A percentile compares a stretch with the other conserved stretches of the same genome.
These are phyloP conservation scores for Mycosphaerelloides madeirae DNA, from an alignment of 2,329 filamentous ascomycete species.

Conservation along the genomic window DNA sequence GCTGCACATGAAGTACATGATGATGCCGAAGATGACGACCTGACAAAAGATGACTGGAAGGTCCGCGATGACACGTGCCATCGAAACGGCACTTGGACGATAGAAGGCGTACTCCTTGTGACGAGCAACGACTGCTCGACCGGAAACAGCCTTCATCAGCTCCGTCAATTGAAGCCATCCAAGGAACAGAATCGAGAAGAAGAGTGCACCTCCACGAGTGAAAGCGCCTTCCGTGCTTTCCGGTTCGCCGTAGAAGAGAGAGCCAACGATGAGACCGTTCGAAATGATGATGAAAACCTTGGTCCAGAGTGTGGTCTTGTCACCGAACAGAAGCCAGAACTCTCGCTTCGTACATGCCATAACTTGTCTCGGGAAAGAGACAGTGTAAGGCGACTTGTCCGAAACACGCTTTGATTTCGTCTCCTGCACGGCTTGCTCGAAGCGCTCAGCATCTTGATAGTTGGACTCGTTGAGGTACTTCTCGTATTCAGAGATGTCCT, in stretches of 20 bases:
- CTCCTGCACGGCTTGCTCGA: constrained; percentile 58
- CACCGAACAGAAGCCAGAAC: constrained; percentile 72
- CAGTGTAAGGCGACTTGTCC: constrained; percentile 69
- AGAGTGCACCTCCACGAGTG: constrained; percentile 57
- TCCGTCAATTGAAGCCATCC: constrained; percentile 71
- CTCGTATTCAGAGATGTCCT: constrained; percentile 60
- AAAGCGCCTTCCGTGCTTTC: constrained; percentile 59
- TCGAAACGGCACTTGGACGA: constrained; percentile 60
- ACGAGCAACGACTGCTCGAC: constrained; percentile 63
- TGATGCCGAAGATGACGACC: constrained; percentile 56
- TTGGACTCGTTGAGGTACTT: constrained; percentile 53
- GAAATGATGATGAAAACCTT: constrained; percentile 75
- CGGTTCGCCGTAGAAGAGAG: constrained; percentile 67
- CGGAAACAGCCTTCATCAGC: constrained; percentile 70
- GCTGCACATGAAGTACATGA: constrained; percentile 62
- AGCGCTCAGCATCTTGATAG: constrained; percentile 58
- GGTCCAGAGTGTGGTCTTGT: constrained; percentile 69
- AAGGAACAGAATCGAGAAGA: constrained; percentile 64
- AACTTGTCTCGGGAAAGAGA: constrained; percentile 69
- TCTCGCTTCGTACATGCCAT: constrained; percentile 65
- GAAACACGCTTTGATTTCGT: constrained; percentile 61
- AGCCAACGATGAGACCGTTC: constrained; percentile 70
- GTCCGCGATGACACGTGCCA: constrained; percentile 60
- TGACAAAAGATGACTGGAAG: constrained; percentile 57
- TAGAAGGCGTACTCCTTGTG: constrained; percentile 67